Evolutionary conservation across 2,329 filamentous ascomycete genomes (phyloP), one percentile per base, ranked within the genome.

Genomic region (Ophiostoma tasmaniense): DNA sequence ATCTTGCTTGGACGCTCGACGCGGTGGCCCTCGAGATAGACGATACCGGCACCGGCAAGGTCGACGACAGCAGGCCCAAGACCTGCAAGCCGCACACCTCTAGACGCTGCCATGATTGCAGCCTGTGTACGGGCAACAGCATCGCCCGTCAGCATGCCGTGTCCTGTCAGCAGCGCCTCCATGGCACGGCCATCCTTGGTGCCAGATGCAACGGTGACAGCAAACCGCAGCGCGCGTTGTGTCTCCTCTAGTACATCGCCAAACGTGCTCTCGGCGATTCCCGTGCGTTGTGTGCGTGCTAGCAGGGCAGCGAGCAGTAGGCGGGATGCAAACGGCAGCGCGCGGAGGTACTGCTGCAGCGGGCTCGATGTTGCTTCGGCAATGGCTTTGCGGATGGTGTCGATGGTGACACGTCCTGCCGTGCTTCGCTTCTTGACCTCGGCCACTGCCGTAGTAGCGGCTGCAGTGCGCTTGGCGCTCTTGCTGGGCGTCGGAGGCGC

Each of bases 321-420:
- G 76, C 97, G 97, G 14, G 90, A 89, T 33, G 89, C 85, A 59
- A 97, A 84, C 0, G 95, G 92, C 28, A 98, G 85, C 22, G 88
- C 86, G 66, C 92, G 90, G 45, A 99, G 85, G 75, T 93, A 93
- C 76, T 95, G 92, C 76, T 97, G 94, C 70, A 97, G 82, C 1
- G 95, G 95, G 69, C 92, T 97, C 3, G 91, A 93, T 0, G 94
- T 98, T 5, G 94, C 93, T 80, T 99, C 95, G 75, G 91, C 91
- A 78, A 99, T 98, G 45, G 95, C 95, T 76, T 91, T 89, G 78
- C 96, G 96, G 77, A 98, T 90, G 3, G 92, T 97, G 67, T 90
- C 88, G 75, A 98, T 97, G 0, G 93, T 97, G 55, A 99, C 95
- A 67, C 89, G 85, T 45, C 82, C 82, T 25, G 76, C 77, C 64